phyloP scores from a whole-genome alignment of 805 yeast species.

The Zygosaccharomyces kombuchaensis region DNA sequence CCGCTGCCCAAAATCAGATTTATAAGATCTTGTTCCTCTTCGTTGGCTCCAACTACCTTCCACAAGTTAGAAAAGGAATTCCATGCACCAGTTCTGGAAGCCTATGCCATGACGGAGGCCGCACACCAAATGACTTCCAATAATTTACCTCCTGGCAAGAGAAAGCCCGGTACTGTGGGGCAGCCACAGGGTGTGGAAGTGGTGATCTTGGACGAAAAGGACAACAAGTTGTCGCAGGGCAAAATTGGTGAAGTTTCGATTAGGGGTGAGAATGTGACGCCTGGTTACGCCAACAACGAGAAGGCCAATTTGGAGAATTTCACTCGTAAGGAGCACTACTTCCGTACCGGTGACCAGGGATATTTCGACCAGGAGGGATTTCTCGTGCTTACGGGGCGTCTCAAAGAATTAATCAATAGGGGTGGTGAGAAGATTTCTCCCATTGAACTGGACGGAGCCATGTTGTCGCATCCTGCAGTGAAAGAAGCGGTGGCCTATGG shows the following conservation, averaged over 20 bases:
- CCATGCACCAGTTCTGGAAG: conserved; percentile 67
- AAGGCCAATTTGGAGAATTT: conserved; percentile 67
- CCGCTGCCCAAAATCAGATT: conserved; percentile 55
- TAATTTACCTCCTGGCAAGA: conserved; percentile 56
- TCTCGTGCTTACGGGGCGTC: conserved; percentile 60
- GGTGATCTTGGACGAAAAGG: conserved; percentile 49
- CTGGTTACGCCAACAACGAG: conserved; percentile 66
- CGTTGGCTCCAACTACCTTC: conserved; percentile 64
- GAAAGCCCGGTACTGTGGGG: conserved; percentile 72
- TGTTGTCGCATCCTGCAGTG: conserved; percentile 59
- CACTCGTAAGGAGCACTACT: conserved; percentile 51
- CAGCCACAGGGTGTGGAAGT: conserved; percentile 66
- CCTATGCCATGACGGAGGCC: conserved; percentile 79
- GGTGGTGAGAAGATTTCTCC: conserved; percentile 80
- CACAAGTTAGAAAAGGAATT: conserved; percentile 51
- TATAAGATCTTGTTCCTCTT: conserved; percentile 67
- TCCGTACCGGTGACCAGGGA: conserved; percentile 81
- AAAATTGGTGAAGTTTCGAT: conserved; percentile 65
- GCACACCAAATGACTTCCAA: conserved; percentile 79
- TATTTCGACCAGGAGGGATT: conserved; percentile 54
- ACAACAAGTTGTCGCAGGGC: conserved; percentile 46
- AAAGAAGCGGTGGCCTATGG: conserved; percentile 70
- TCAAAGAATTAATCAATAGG: conserved; percentile 69
- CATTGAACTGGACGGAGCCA: conserved; percentile 58
- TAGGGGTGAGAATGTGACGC: conserved; percentile 63